phyloP scores from a whole-genome alignment of 1,139 yeast species.

The Petasospora fabianii region DNA sequence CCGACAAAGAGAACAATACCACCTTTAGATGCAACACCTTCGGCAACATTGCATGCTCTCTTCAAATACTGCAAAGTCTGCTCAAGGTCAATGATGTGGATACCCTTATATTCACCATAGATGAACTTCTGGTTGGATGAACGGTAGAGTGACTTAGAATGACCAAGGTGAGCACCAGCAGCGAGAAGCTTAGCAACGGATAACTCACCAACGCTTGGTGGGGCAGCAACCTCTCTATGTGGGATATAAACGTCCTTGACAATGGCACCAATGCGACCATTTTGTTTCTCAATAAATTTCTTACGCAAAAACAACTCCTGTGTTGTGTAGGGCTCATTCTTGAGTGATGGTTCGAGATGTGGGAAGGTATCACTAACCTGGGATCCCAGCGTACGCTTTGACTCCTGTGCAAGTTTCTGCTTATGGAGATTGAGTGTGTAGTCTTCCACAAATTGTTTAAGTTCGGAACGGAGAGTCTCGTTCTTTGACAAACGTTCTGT shows the following conservation, averaged over 20 bases:
- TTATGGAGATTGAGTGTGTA: conserved; percentile 18
- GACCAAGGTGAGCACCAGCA: conserved; percentile 95
- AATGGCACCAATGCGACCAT: conserved; percentile 60
- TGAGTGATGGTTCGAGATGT: conserved; percentile 31
- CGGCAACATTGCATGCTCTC: conserved; percentile 74
- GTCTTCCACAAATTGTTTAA: conserved; percentile 19
- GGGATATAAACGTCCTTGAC: conserved; percentile 65
- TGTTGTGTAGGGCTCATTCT: conserved; percentile 53
- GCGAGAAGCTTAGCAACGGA: conserved; percentile 73
- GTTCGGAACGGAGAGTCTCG: conserved; percentile 17
- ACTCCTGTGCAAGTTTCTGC: conserved; percentile 13
- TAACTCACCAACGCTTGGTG: conserved; percentile 52
- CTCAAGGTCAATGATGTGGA: conserved; percentile 85
- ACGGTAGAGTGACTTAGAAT: conserved; percentile 74
- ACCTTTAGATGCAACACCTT: conserved; percentile 78
- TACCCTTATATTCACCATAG: conserved; percentile 83
- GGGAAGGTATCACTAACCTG: conserved; percentile 27
- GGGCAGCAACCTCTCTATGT: conserved; percentile 58
- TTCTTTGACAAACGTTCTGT: conserved; percentile 15
- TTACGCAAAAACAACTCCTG: conserved; percentile 79
- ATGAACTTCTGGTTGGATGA: conserved; percentile 85
- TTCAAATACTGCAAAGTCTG: conserved; percentile 72
- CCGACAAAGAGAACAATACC: conserved; percentile 86
- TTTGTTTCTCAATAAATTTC: conserved; percentile 11
- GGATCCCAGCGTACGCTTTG: conserved; percentile 9